Conservation (phyloP, 495 filamentous ascomycete genomes). For the Chaetomium tenue region DNA sequence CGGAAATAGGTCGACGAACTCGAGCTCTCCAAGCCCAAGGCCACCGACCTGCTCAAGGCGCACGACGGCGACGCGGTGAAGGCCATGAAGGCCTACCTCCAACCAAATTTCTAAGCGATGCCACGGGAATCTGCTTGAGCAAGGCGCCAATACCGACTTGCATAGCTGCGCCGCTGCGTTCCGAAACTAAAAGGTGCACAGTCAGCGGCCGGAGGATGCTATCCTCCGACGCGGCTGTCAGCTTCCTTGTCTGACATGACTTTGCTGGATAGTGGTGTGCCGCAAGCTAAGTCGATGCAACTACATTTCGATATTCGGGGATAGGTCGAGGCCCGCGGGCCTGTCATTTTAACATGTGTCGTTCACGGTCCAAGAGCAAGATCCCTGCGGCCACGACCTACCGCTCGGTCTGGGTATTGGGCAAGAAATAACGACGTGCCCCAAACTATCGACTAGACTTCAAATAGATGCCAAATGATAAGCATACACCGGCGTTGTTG, state of each 20-base stretch:
- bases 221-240: background rate
- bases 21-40: constrained; percentile 74
- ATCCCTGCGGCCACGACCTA: background rate
- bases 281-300: background rate
- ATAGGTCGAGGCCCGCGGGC: background rate
- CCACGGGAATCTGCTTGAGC: background rate
- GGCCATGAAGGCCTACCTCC: constrained; percentile 60
- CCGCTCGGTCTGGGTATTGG: background rate
- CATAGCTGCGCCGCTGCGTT: background rate
- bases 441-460: background rate
- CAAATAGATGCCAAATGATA: background rate
- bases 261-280: background rate
- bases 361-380: too few relatives aligned
- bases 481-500: background rate
- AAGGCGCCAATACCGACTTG: background rate
- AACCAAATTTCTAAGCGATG: constrained; percentile 21
- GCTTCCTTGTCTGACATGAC: background rate
- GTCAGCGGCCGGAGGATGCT: background rate
- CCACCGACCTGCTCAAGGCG: constrained; percentile 77
- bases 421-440: background rate
- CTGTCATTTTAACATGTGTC: too few relatives aligned
- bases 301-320: background rate
- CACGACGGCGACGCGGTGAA: constrained; percentile 72
- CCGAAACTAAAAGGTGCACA: background rate
- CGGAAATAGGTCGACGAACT: constrained; percentile 66